These are phyloP conservation scores for Didymella keratinophila DNA, from an alignment of 2,329 filamentous ascomycete genomes.

Conservation along the genomic window DNA sequence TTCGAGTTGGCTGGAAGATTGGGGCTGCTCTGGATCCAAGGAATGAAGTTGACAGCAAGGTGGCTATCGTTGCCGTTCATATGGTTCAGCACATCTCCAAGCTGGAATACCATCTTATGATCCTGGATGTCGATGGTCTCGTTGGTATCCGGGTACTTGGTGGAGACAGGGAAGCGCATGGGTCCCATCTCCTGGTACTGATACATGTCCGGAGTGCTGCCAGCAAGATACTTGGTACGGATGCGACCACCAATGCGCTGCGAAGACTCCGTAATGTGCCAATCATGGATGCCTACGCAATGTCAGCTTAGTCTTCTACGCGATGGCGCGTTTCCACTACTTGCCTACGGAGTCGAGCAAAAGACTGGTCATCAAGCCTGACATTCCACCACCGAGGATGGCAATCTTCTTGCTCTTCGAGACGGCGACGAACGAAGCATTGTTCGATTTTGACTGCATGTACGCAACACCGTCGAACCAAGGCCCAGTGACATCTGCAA, in stretches of 20 bases:
- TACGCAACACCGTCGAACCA: conserved; percentile 73
- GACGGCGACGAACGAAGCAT: conserved; percentile 59
- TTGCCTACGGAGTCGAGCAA: conserved; percentile 61
- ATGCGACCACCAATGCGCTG: conserved; percentile 69
- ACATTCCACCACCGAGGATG: conserved; percentile 72
- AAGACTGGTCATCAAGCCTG: conserved; percentile 66
- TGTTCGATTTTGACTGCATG: conserved; percentile 63
- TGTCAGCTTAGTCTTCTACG: no score
- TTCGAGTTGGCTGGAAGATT: conserved; percentile 61
- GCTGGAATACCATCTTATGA: conserved; percentile 70
- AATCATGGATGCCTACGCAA: conserved; percentile 66
- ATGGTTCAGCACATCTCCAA: conserved; percentile 66
- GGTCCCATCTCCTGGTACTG: conserved; percentile 74
- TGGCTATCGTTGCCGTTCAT: conserved; percentile 61
- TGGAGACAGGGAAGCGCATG: conserved; percentile 68
- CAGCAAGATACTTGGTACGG: conserved; percentile 68
- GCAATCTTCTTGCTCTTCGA: conserved; percentile 67
- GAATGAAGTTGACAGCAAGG: conserved; percentile 66
- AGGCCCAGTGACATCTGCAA: conserved; percentile 64
- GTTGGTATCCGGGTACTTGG: conserved; percentile 60
- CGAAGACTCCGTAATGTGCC: conserved; percentile 68
- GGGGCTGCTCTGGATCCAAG: conserved; percentile 64
- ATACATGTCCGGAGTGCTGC: conserved; percentile 66
- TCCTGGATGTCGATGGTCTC: conserved; percentile 67
- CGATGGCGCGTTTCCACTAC: no score